Base-by-base conservation (phyloP, 2,329 filamentous ascomycete genomes). In the Phaeosphaeria sp. region DNA sequence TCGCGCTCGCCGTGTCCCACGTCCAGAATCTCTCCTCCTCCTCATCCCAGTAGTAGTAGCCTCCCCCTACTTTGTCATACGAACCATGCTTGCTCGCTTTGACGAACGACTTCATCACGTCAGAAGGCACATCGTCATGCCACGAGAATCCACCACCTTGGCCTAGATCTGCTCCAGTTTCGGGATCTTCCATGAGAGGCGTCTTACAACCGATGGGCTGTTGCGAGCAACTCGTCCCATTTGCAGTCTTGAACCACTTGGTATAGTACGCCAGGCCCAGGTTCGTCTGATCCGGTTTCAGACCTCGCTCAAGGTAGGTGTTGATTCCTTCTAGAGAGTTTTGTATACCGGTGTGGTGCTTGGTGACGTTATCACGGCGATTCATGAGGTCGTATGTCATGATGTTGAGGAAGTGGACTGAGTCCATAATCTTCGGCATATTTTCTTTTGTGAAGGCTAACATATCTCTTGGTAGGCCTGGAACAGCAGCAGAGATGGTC, bases 381-480 rank as follows among this genome's bases (percentile, higher is more conserved):
- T 91, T 91, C 83, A 90, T 88, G 50, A 91, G 70, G 68, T 91
- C 89, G 68, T 91, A 91, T 0, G 85, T 84, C 89, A 91, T 91
- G 61, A 91, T 66, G 65, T 91, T 91, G 60, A 91, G 78, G 66
- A 87, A 89, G 69, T 91, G 87, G n/a, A 90, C 82, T 1, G 81
- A 79, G 15, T 78, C 66, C 74, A 83, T 83, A 62, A 91, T 89
- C 47, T 79, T 75, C 1, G 86, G 86, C 0, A 87, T 78, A 2
- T 85, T 84, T 17, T 81, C 72, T 2, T 78, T 59, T 0, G 83
- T 88, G 68, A 87, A 91, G 17, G 88, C 88, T 1, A 91, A 81
- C 86, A 91, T 89, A 68, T 91, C 89, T 8, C 81, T 79, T 40
- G 81, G 79, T 2, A 86, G 81, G 1, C 86, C 89, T 0, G 89